Conservation (phyloP, 2,329 filamentous ascomycete species). For the Exophiala viscosa region DNA sequence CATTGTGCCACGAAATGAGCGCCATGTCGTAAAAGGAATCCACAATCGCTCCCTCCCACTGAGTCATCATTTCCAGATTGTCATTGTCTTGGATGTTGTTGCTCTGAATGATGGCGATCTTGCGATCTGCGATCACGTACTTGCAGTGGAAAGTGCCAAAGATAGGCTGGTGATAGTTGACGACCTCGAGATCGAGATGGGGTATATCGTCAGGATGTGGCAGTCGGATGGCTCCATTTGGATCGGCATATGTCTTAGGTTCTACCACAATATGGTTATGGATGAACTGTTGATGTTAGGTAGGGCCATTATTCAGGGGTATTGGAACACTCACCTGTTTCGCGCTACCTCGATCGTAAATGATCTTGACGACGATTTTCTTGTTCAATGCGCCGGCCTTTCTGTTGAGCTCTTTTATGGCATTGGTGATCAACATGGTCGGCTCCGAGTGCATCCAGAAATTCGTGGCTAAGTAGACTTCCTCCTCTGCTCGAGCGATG, state of each 20-base stretch:
- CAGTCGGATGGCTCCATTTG: conserved; percentile 51
- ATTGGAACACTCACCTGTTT: conserved; percentile 48
- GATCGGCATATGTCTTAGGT: conserved; percentile 56
- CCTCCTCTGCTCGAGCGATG: conserved; percentile 67
- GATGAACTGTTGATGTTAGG: conserved; percentile 29
- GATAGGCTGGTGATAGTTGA: conserved; percentile 67
- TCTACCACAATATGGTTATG: conserved; percentile 63
- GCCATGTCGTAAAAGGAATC: conserved; percentile 72
- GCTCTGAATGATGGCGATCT: conserved; percentile 67
- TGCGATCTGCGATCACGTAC: conserved; percentile 71
- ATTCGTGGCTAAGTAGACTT: conserved; percentile 72
- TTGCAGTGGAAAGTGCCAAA: conserved; percentile 75
- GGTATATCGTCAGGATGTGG: conserved; percentile 64
- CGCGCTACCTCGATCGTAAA: conserved; percentile 68
- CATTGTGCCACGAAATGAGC: conserved; percentile 67
- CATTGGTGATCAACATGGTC: conserved; percentile 63
- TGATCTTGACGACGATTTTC: conserved; percentile 65
- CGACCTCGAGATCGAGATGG: conserved; percentile 66
- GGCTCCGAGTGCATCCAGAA: conserved; percentile 70
- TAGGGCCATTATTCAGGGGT: background rate
- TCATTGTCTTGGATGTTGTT: conserved; percentile 77
- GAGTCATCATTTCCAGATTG: conserved; percentile 77
- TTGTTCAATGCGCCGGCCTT: conserved; percentile 57
- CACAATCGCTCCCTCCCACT: conserved; percentile 72
- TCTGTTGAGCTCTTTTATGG: conserved; percentile 64